A percentile compares a stretch with the other conserved stretches of the same genome.
These are phyloP conservation scores for Pseudocercospora musae DNA, from an alignment of 2,329 filamentous ascomycete species.

Conservation along the genomic window DNA sequence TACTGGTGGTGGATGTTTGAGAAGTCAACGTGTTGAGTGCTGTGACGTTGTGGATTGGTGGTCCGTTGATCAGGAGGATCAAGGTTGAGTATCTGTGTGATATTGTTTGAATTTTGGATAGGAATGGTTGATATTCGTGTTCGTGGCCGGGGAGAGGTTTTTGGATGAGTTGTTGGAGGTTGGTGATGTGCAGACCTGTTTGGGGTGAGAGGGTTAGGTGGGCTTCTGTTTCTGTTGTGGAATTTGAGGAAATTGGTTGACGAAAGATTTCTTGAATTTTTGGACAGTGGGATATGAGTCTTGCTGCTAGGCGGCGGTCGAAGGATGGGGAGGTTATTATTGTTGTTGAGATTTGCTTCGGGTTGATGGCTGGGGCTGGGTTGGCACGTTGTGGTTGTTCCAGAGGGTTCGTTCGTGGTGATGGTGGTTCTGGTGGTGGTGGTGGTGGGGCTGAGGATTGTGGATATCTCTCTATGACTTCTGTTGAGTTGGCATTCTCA, in stretches of 20 bases:
- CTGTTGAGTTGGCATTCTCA: not conserved
- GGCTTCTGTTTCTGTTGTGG: constrained; percentile 61
- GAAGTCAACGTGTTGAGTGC: not conserved
- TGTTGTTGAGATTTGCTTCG: constrained; percentile 24
- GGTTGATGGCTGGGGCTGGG: not conserved
- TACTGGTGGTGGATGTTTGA: not conserved
- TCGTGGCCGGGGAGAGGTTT: constrained; percentile 62
- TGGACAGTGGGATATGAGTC: constrained; percentile 34
- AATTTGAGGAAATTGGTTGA: not conserved
- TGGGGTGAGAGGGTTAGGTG: constrained; percentile 70
- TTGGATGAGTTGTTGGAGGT: constrained; percentile 69
- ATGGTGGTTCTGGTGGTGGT: too few species aligned
- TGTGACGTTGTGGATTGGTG: not conserved
- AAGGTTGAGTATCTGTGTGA: constrained; percentile 61
- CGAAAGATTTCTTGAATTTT: constrained; percentile 41
- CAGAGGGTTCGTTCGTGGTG: not conserved
- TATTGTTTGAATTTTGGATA: constrained; percentile 53
- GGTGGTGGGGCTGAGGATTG: too few species aligned
- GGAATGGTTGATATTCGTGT: constrained; percentile 30
- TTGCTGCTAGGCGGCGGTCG: constrained; percentile 46
- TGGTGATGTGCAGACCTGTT: constrained; percentile 68
- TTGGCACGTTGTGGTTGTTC: not conserved
- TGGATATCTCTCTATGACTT: not conserved
- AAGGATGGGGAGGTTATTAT: constrained; percentile 50
- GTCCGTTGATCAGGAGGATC: constrained; percentile 61